These are phyloP conservation scores for Ilex asprella DNA, from an alignment of 257 asterid genomes.

Conservation along the genomic window DNA sequence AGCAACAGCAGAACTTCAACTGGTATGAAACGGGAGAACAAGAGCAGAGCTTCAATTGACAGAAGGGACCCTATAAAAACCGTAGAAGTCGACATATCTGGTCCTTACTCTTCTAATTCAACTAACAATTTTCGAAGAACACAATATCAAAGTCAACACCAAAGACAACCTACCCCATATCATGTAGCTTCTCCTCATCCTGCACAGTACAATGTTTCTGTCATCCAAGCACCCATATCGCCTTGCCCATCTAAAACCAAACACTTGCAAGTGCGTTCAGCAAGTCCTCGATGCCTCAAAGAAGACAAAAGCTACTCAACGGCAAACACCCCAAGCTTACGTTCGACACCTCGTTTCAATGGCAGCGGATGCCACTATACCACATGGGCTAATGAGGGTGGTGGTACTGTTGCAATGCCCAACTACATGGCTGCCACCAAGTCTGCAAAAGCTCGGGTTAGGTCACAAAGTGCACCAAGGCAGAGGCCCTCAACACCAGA, in stretches of 20 bases:
- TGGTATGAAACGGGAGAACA: no score
- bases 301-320: constrained; percentile 68
- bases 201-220: constrained; percentile 19
- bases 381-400: constrained; percentile 24
- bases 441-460: constrained; percentile 72
- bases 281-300: constrained; percentile 46
- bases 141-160: constrained; percentile 55
- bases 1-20: neutral
- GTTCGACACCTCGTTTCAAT: constrained; percentile 40
- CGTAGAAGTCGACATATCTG: constrained; percentile 57
- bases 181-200: constrained; percentile 39
- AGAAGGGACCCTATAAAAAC: constrained; percentile 71
- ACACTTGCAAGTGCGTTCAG: constrained; percentile 36
- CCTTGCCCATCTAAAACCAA: constrained; percentile 41
- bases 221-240: constrained; percentile 38
- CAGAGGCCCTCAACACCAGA: constrained; percentile 83
- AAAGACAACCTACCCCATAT: constrained; percentile 26
- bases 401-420: constrained; percentile 32
- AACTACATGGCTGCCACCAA: constrained; percentile 91
- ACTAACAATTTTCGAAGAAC: constrained; percentile 36
- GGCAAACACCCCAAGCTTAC: constrained; percentile 70
- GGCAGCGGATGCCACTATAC: constrained; percentile 27
- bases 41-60: constrained; percentile 56
- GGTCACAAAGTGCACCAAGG: constrained; percentile 87
- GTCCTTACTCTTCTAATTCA: constrained; percentile 22